Percentiles rank a stretch among this genome's conserved stretches.
These are phyloP conservation scores for Ogataea chonburiensis DNA, from an alignment of 805 yeast species.

Conservation along the genomic window DNA sequence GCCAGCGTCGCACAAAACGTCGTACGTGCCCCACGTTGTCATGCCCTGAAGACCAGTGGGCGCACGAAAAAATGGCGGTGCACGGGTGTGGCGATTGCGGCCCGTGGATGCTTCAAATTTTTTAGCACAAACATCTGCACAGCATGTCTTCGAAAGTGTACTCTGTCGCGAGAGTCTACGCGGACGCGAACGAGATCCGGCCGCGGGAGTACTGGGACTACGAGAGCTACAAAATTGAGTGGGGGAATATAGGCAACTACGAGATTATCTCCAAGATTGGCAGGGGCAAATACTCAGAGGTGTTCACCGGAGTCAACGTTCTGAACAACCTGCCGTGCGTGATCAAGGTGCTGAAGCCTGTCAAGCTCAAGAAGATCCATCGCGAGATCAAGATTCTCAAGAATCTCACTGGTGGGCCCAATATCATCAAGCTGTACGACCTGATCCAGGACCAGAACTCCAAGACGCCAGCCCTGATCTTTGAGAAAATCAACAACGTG, in stretches of 20 bases:
- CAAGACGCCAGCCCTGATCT: constrained; percentile 85
- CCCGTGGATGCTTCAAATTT: constrained; percentile 6
- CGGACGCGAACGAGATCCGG: constrained; percentile 72
- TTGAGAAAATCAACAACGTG: constrained; percentile 79
- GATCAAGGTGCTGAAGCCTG: constrained; percentile 90
- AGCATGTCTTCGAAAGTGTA: constrained; percentile 25
- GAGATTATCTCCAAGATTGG: constrained; percentile 85
- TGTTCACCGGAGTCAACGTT: constrained; percentile 78
- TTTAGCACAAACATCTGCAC: no score
- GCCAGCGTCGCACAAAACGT: constrained; percentile 2
- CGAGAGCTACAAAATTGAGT: constrained; percentile 63
- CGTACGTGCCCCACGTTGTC: constrained; percentile 3
- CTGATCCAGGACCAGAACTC: constrained; percentile 84
- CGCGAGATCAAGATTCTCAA: constrained; percentile 86
- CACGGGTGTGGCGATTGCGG: constrained; percentile 7
- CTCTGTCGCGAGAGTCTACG: constrained; percentile 63
- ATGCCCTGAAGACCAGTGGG: no score
- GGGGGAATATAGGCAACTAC: constrained; percentile 85
- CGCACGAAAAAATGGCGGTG: constrained; percentile 3
- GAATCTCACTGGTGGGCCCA: constrained; percentile 81
- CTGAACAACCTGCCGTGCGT: constrained; percentile 65
- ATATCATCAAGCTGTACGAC: constrained; percentile 71
- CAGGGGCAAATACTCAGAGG: constrained; percentile 92
- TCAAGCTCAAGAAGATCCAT: constrained; percentile 87
- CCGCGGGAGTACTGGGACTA: constrained; percentile 87